Evolutionary conservation across 345 rosid genomes (phyloP), one percentile per base, ranked within the genome.

Genomic region (Schrenkiella parvula): DNA sequence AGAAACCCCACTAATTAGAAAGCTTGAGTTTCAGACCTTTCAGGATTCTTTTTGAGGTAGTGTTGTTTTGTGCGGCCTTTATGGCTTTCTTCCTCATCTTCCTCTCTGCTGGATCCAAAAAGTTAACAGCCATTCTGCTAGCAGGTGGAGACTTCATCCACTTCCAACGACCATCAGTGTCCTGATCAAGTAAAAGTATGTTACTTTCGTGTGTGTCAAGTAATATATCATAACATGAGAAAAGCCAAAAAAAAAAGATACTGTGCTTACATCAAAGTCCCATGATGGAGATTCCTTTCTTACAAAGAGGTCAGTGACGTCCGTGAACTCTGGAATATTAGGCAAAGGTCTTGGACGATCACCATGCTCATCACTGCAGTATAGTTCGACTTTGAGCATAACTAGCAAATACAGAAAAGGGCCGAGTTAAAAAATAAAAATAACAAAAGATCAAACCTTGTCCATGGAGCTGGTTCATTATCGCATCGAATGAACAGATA

Each of bases 401-500:
- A 34, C 31, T 28, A 35, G 23, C 10, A 28, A 34, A 23, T 56
- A 41, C 42, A 38, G 1, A 38, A 52, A n/a, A 18, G 17, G 4
- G 13, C 0, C 70, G 67, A 2, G 18, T 46, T 18, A 4, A 32
- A 10, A 10, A 10, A 26, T 18, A 4, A 32, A 10, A 10, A 10
- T 19, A 14, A 4, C 17, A 17, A 29, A 6, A 52, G 47, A 34
- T 2, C 82, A 61, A 65, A 91, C 97, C 91, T 87, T 2, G 91
- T 85, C 97, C 93, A 89, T 25, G 93, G 91, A 29, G 86, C 87
- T 15, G 91, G 83, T 22, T 83, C 85, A 29, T 87, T 86, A 73
- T 91, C 97, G 69, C 97, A 89, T 38, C 97, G 80, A 4, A 91
- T 90, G 65, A 91, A 91, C 13, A 89, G 79, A 75, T 87, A 91